phyloP scores from a whole-genome alignment of 2,329 filamentous ascomycete species.

The Alternaria longipes region DNA sequence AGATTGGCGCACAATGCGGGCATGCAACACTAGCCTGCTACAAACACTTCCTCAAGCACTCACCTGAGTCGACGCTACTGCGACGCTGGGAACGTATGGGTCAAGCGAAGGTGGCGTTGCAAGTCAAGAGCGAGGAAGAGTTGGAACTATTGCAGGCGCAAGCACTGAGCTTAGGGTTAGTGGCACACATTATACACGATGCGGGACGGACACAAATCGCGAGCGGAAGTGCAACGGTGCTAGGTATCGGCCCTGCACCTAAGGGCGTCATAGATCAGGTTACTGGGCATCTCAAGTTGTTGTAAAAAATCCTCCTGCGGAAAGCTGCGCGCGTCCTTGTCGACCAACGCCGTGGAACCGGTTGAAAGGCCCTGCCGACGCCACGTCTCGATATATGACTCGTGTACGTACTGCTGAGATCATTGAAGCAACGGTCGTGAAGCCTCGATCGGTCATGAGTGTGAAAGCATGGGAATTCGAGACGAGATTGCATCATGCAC shows the following conservation, averaged over 20 bases:
- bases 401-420: background rate
- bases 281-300: constrained; percentile 82
- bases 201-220: constrained; percentile 98
- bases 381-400: constrained; percentile 13
- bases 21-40: constrained; percentile 99
- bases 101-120: constrained; percentile 93
- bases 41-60: constrained; percentile 74
- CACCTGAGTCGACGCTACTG: constrained; percentile 70
- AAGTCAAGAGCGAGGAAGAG: constrained; percentile 85
- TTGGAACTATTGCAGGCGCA: constrained; percentile 78
- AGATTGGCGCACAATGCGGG: constrained; percentile 94
- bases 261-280: constrained; percentile 87
- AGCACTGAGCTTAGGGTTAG: constrained; percentile 83
- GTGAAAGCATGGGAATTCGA: background rate
- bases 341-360: background rate
- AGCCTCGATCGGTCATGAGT: background rate
- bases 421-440: background rate
- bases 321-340: background rate
- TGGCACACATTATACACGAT: constrained; percentile 89
- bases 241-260: constrained; percentile 78
- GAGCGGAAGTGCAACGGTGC: constrained; percentile 87
- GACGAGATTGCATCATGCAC: constrained; percentile 1
- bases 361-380: background rate
- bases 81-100: constrained; percentile 85
- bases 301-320: constrained; percentile 58